A percentile compares a stretch with the other conserved stretches of the same genome.
Conservation (phyloP, 2,329 filamentous ascomycete species). For the Endoconidiophora polonica region DNA sequence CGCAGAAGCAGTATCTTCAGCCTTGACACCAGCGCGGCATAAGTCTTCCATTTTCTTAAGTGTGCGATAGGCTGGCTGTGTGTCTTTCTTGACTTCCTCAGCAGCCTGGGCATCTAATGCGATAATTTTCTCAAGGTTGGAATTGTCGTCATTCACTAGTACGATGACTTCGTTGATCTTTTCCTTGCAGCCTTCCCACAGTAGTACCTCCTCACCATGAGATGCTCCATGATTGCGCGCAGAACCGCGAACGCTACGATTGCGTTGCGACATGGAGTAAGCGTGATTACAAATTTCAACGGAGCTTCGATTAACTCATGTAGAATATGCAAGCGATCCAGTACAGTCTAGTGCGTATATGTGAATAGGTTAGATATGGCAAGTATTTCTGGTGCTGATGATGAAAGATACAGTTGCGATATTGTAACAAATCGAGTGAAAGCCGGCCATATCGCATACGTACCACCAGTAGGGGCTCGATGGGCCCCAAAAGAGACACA, state of each 20-base stretch:
- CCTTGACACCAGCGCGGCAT: conserved; percentile 26
- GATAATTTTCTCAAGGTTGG: conserved; percentile 24
- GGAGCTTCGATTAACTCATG: no score
- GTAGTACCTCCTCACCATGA: conserved; percentile 27
- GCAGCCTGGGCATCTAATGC: conserved; percentile 25
- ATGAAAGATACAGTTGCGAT: no score
- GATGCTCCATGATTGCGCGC: conserved; percentile 27
- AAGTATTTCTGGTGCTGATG: no score
- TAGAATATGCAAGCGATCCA: no score
- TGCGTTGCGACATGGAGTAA: conserved; percentile 26
- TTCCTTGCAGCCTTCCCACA: conserved; percentile 26
- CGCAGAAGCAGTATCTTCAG: conserved; percentile 23
- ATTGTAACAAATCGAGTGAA: no score
- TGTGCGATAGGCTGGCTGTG: conserved; percentile 16
- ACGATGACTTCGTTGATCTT: conserved; percentile 25
- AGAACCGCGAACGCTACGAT: conserved; percentile 28
- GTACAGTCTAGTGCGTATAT: no score
- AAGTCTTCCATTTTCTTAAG: conserved; percentile 28
- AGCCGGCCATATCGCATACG: no score
- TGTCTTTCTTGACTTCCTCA: conserved; percentile 23
- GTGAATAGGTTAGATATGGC: no score
- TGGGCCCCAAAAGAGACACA: no score
- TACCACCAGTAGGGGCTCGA: no score
- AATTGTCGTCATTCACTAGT: conserved; percentile 27
- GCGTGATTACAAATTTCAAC: neutral